phyloP scores from a whole-genome alignment of 2,329 filamentous ascomycete species.

The Botrytis pseudocinerea region DNA sequence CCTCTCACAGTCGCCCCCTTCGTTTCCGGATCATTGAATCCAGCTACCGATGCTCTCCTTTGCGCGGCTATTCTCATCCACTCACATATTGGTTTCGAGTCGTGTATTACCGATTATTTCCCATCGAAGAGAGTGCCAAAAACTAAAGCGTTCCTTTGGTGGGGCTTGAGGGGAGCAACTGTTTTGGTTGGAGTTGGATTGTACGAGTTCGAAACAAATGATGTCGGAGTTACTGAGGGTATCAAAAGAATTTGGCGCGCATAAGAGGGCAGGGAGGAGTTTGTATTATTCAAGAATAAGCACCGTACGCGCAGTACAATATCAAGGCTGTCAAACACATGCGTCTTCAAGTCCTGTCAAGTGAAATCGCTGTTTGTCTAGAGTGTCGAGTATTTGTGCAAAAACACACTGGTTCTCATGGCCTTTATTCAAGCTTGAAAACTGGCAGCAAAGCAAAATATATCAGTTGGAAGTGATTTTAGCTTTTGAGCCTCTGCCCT shows the following conservation, averaged over 20 bases:
- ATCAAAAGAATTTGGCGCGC: slow-evolving; percentile 89
- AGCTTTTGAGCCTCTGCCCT: not conserved
- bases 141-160: slow-evolving; percentile 66
- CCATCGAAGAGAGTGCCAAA: slow-evolving; percentile 70
- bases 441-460: not conserved
- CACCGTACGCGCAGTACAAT: slow-evolving; percentile 16
- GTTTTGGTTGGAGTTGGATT: slow-evolving; percentile 81
- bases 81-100: slow-evolving; percentile 94
- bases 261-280: slow-evolving; percentile 42
- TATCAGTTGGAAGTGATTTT: not conserved
- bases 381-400: not conserved
- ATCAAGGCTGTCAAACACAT: slow-evolving; percentile 13
- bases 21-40: slow-evolving; percentile 87
- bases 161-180: slow-evolving; percentile 77
- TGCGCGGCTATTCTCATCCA: slow-evolving; percentile 83
- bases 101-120: slow-evolving; percentile 88
- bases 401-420: not conserved
- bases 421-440: not conserved
- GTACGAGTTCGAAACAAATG: slow-evolving; percentile 99
- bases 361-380: slow-evolving; percentile 5
- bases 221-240: slow-evolving; percentile 89
- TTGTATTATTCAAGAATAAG: slow-evolving; percentile 23
- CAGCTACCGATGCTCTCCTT: slow-evolving; percentile 80
- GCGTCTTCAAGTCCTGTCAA: not conserved
- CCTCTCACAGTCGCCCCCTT: slow-evolving; percentile 90